Conservation (phyloP, 2,329 filamentous ascomycete genomes). For the Fusarium haematococcum region DNA sequence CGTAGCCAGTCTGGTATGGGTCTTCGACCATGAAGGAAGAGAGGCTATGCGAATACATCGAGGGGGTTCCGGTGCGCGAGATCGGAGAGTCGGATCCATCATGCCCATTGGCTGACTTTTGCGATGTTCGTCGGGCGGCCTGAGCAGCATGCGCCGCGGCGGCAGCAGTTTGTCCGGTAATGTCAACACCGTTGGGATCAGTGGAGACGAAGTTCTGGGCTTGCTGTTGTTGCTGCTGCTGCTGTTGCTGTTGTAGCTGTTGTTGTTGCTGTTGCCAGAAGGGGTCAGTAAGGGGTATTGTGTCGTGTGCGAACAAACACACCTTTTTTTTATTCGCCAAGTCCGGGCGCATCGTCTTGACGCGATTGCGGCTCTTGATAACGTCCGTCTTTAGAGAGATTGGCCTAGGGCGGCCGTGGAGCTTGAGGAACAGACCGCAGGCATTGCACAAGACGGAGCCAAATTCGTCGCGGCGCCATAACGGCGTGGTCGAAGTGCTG, state of each 20-base stretch:
- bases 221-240: slow-evolving; percentile 53
- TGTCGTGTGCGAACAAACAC: slow-evolving; percentile 42
- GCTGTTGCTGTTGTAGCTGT: slow-evolving; percentile 31
- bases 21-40: slow-evolving; percentile 84
- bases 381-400: slow-evolving; percentile 99
- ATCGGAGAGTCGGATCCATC: slow-evolving; percentile 83
- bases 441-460: slow-evolving; percentile 98
- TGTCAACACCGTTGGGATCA: slow-evolving; percentile 70
- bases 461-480: slow-evolving; percentile 97
- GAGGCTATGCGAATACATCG: slow-evolving; percentile 79
- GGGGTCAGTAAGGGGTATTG: slow-evolving; percentile 13
- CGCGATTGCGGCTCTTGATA: slow-evolving; percentile 98
- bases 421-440: slow-evolving; percentile 96
- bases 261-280: slow-evolving; percentile 27
- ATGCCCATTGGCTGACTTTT: slow-evolving; percentile 78
- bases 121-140: slow-evolving; percentile 70
- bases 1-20: slow-evolving; percentile 70
- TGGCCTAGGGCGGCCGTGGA: slow-evolving; percentile 91
- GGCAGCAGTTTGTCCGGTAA: slow-evolving; percentile 59
- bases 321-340: slow-evolving; percentile 88
- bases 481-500: slow-evolving; percentile 90
- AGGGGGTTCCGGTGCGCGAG: slow-evolving; percentile 82
- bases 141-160: slow-evolving; percentile 67
- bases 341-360: slow-evolving; percentile 86
- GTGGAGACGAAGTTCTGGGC: slow-evolving; percentile 54